Conservation (phyloP, 2,329 filamentous ascomycete genomes). For the Monilinia vaccinii-corymbosi region DNA sequence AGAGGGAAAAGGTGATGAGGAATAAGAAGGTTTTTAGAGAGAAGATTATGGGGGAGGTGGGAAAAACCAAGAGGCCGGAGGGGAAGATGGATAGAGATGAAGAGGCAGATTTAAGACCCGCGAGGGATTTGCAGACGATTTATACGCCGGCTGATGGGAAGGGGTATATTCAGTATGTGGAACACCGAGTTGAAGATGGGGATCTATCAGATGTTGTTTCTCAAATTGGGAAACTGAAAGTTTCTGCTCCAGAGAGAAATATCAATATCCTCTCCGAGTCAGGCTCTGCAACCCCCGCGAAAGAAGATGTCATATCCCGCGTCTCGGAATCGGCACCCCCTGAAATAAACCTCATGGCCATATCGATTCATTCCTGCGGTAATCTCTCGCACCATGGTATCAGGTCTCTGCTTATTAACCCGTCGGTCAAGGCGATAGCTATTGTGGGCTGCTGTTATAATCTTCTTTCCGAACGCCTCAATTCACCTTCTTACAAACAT, state of each 20-base stretch:
- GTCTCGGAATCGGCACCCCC: background rate
- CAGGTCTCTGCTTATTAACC: constrained; percentile 75
- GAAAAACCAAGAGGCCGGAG: background rate
- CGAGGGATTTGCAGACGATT: constrained; percentile 40
- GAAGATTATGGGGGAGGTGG: constrained; percentile 33
- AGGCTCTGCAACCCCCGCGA: background rate
- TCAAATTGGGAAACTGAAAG: constrained; percentile 43
- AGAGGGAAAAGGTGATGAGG: constrained; percentile 62
- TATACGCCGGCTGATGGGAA: constrained; percentile 52
- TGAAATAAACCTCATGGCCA: constrained; percentile 57
- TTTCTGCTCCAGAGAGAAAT: constrained; percentile 6
- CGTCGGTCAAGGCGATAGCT: constrained; percentile 77
- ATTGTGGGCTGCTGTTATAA: constrained; percentile 99
- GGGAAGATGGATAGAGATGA: constrained; percentile 16
- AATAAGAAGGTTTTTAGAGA: constrained; percentile 72
- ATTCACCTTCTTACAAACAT: constrained; percentile 78
- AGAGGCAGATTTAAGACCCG: constrained; percentile 41
- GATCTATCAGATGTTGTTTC: constrained; percentile 60
- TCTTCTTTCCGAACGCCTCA: constrained; percentile 80
- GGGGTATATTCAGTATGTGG: constrained; percentile 68
- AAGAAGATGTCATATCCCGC: background rate
- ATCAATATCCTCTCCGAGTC: constrained; percentile 1
- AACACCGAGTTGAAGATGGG: constrained; percentile 64
- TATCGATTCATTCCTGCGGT: constrained; percentile 94
- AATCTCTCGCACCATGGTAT: constrained; percentile 96